Base-by-base conservation (phyloP, 139 green algal genomes). In the Zygnema cylindricum region DNA sequence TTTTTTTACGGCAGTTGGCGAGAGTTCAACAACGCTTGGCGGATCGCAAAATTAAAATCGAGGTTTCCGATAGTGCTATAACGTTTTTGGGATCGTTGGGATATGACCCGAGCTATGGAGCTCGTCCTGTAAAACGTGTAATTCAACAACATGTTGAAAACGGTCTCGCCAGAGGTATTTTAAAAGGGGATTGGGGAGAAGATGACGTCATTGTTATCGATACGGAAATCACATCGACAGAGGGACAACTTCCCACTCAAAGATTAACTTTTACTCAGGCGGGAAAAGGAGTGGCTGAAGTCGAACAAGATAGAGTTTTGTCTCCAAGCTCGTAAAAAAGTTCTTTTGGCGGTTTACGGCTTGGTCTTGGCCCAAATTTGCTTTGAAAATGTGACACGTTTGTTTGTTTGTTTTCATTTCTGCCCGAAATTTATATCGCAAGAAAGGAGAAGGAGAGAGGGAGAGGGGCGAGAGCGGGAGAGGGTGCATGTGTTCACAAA, bases 61-160 rank as follows among this genome's bases (percentile, higher is more conserved):
- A 84, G 1, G 82, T 93, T 16, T 84, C 69, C 0, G 94, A 97
- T 0, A 43, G 42, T 36, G 97, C 97, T 0, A 84, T 98, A 0
- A 91, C 96, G 3, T 94, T 94, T 89, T 93, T 99, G 32, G 95
- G 92, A 3, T 49, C 86, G 1, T 43, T 87, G 32, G 97, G 97
- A 1, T 99, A 95, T 84, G 97, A 99, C 88, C 96, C 96, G 38
- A 95, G 95, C 43, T 99, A 96, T 91, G 97, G 97, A 35, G 97
- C 97, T 0, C 94, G 97, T 3, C 97, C 97, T 21, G 97, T 99
- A 22, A 99, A 99, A 95, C 93, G 97, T 33, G 97, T 97, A 23
- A 94, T 99, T 86, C 96, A 99, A 93, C 94, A 96, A 49, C 94
- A 98, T 92, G 94, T 99, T 69, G 97, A 99, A 92, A 99, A 97